A percentile compares a stretch with the other conserved stretches of the same genome.
Evolutionary conservation across 768 basidiomycete species (phyloP).

Genomic region (Termitomyces sp.): DNA sequence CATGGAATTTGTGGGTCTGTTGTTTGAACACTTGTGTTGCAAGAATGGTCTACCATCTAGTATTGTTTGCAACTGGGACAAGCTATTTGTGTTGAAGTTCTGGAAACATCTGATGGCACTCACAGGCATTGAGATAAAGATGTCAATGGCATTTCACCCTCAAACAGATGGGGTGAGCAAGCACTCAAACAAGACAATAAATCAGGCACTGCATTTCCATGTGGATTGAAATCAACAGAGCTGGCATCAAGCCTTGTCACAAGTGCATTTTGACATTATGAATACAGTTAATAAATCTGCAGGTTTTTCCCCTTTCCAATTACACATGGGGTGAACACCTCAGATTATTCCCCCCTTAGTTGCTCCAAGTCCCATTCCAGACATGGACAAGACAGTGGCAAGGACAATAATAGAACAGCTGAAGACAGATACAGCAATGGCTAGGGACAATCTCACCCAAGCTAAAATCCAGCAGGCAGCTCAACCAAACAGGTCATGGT

Average conservation of each 20-base stretch:
- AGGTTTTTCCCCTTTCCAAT: not conserved
- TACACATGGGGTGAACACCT: not conserved
- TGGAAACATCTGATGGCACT: not conserved
- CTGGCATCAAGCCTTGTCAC: not conserved
- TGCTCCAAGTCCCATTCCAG: conserved; percentile 2
- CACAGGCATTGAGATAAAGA: not conserved
- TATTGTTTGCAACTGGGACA: not conserved
- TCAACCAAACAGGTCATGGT: no score
- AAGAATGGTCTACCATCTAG: not conserved
- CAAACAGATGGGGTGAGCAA: not conserved
- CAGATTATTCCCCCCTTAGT: not conserved
- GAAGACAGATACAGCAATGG: no score
- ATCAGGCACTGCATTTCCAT: not conserved
- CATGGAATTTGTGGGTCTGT: no score
- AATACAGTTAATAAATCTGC: not conserved
- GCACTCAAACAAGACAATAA: not conserved
- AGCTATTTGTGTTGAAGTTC: no score
- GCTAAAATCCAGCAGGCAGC: no score
- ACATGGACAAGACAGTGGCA: conserved; percentile 12
- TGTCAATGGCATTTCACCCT: not conserved
- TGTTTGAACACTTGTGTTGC: not conserved
- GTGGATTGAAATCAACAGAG: not conserved
- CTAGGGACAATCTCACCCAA: no score
- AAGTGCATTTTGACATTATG: not conserved
- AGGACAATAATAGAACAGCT: no score